Base-by-base conservation (phyloP, 2,329 filamentous ascomycete species). In the Trichoderma atrobrunneum region DNA sequence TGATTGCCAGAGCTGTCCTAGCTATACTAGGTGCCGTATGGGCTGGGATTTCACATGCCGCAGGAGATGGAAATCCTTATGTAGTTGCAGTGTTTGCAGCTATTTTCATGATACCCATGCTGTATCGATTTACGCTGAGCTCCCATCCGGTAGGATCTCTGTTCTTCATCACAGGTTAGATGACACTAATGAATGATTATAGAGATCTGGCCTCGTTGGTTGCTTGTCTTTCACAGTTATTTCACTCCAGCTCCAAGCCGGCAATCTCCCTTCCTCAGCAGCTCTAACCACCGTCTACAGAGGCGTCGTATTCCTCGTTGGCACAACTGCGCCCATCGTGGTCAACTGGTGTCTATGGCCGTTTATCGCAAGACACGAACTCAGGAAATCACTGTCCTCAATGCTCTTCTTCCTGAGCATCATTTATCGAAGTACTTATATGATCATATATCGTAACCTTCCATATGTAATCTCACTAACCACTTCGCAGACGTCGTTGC, bases 311-410 rank as follows among this genome's bases (percentile, higher is more conserved):
- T 86, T 90, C 72, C 80, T 89, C 3, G 77, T 88, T 26, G 88
- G 88, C 2, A 85, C 88, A 3, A 81, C 87, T 1, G 82, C 85
- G 1, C 87, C 88, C 0, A 82, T 89, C 12, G 73, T 88, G 1
- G 84, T 89, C 16, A 90, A 89, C 74, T 90, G 87, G 87, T 76
- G 88, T 14, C 79, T 90, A 4, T 90, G 88, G 88, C 88, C 88
- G 3, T 90, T 90, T 73, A 83, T 90, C 6, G 88, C 88, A 12
- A 82, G 88, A 14, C 87, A 89, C 74, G 88, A 89, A 76, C 82
- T 90, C 16, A 81, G 88, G 26, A 86, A 85, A 72, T 87, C 86
- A 0, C 77, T 89, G 2, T 87, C 87, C 0, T 81, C 84, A 2
- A 89, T 88, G 86, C 81, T 90, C 74, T 86, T 89, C 63, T 88